Base-by-base conservation (phyloP, 306 rosid species). In the Castanea sativa region DNA sequence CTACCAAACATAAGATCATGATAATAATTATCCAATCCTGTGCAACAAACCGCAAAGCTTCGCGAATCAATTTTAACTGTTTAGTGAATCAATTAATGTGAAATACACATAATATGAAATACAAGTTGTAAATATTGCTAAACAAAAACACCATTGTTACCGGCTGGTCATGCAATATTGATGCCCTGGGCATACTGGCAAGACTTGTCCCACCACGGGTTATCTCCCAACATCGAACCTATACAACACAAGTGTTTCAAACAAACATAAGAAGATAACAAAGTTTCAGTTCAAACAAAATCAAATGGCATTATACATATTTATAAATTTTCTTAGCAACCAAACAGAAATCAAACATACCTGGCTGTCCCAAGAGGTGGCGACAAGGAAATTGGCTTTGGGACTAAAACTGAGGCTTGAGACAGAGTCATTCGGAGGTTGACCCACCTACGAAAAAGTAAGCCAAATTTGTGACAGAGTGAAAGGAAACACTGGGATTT, bases 341-440 rank as follows among this genome's bases (percentile, higher is more conserved):
- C 57, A 49, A 25, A 41, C 11, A 41, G 45, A 41, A 41, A 41
- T 30, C 9, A 5, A 2, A 53, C n/a, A 81, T 35, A 91, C 94
- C 92, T 93, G 98, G 53, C 89, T 91, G 70, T 93, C 98, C 98
- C 98, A 93, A 11, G 97, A 91, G 35, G 93, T 86, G 8, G 98
- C 93, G 8, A 93, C 83, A 55, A 93, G 90, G 73, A 82, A 80
- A 76, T 92, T 92, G 70, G 93, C 91, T 81, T 92, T 94, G 0
- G 98, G 89, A 83, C 90, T 90, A 86, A 92, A 94, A 73, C 83
- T 35, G 61, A 94, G 88, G 79, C 96, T 88, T 4, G 92, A 90
- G 25, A 94, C 43, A 27, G 97, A 92, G 85, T 94, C 98, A 69
- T 77, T 74, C 0, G 98, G 93, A n/a, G 98, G 97, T 32, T 89